A percentile compares a stretch with the other conserved stretches of the same genome.
phyloP scores from a whole-genome alignment of 1,284 basidiomycete species.

The Ganoderma lingzhi region DNA sequence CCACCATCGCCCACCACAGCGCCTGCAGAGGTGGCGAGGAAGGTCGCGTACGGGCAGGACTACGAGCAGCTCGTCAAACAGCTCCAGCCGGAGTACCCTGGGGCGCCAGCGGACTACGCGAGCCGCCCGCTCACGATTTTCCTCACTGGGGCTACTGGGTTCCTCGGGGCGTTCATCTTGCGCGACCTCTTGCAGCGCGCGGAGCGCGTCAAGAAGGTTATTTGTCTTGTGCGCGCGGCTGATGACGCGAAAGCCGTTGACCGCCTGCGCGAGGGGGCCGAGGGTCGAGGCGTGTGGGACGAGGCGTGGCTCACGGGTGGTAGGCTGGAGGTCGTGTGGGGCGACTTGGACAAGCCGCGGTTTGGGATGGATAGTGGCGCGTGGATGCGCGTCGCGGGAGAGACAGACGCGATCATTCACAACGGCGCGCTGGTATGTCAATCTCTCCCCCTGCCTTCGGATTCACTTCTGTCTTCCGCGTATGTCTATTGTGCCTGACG shows the following conservation, averaged over 20 bases:
- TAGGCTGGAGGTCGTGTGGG: conserved; percentile 85
- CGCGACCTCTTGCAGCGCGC: conserved; percentile 77
- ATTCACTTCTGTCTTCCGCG: neutral
- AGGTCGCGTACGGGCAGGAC: conserved; percentile 83
- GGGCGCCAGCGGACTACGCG: conserved; percentile 60
- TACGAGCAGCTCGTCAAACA: conserved; percentile 69
- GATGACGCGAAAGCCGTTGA: conserved; percentile 70
- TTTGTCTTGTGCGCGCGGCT: conserved; percentile 89
- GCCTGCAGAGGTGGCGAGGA: conserved; percentile 30
- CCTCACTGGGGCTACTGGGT: conserved; percentile 97
- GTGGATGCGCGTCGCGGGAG: conserved; percentile 77
- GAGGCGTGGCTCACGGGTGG: conserved; percentile 83
- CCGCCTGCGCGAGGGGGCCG: conserved; percentile 81
- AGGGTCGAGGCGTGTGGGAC: conserved; percentile 92
- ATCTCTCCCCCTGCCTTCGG: neutral
- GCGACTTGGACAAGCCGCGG: conserved; percentile 82
- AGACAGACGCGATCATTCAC: conserved; percentile 90
- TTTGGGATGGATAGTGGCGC: conserved; percentile 78
- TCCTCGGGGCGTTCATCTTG: conserved; percentile 94
- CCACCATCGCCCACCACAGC: conserved; percentile 15
- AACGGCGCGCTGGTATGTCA: conserved; percentile 92
- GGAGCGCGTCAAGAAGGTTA: conserved; percentile 82
- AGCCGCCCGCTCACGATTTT: conserved; percentile 79
- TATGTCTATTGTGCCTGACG: neutral
- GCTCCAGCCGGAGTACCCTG: conserved; percentile 69